phyloP scores from a whole-genome alignment of 768 basidiomycete genomes.

The Tricholoma flavovirens region DNA sequence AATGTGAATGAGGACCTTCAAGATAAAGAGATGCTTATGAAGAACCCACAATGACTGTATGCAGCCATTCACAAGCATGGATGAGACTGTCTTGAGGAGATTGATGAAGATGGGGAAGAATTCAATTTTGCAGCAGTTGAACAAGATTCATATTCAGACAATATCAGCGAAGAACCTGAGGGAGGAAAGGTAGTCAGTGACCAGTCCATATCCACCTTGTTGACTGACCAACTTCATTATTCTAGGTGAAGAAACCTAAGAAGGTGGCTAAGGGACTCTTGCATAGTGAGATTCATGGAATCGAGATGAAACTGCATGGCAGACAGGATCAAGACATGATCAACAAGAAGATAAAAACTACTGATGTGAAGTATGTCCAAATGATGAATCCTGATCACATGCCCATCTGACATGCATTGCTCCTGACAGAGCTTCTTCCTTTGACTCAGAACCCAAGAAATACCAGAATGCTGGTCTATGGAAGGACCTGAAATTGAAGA shows the following conservation, averaged over 20 bases:
- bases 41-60: background rate
- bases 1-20: background rate
- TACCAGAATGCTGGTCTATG: slow-evolving; percentile 6
- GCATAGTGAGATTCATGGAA: slow-evolving; percentile 6
- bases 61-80: no score
- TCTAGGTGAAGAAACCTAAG: background rate
- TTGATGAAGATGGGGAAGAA: background rate
- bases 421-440: background rate
- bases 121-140: slow-evolving; percentile 3
- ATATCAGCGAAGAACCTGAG: background rate
- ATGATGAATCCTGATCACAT: slow-evolving; percentile 1
- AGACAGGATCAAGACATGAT: no score
- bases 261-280: slow-evolving; percentile 4
- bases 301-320: slow-evolving; percentile 3
- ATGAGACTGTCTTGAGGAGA: background rate
- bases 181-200: background rate
- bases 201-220: background rate
- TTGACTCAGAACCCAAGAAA: slow-evolving; percentile 4
- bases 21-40: background rate
- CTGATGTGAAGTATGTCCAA: no score
- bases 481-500: background rate
- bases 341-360: no score
- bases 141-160: background rate
- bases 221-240: background rate
- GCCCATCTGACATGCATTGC: background rate